Evolutionary conservation across 352 stramenopile species (phyloP), one percentile per base, ranked within the genome.

Genomic region (Pythium brassicae): DNA sequence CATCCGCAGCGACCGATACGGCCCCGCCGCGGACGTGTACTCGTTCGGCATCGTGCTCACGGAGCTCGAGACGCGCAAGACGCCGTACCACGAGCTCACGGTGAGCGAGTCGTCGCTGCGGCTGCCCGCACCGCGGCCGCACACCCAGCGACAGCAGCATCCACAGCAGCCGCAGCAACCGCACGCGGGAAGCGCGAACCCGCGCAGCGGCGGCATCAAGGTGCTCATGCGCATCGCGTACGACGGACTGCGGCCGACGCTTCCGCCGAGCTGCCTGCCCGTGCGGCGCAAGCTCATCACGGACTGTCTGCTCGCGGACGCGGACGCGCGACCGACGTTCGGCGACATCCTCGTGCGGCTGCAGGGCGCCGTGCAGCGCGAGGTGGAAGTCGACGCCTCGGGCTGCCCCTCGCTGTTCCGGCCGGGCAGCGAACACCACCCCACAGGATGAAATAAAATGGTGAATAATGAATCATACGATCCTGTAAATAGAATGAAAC

Each of bases 1-100:
- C 50, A 95, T 95, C 50, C 82, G 86, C 20, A 93, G 86, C 46
- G 86, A 95, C 53, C 73, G 74, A 2, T 95, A 95, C 58, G 84
- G 82, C 1, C 74, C 81, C 1, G 72, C 75, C 9, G 86, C 86
- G 22, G 86, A 95, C 44, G 75, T 95, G n/a, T 95, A 91, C 59
- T 95, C 86, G 37, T 95, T 95, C 39, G 86, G 83, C 20, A 95
- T 95, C 42, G 84, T 95, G 51, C 69, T 95, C 19, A 95, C 86
- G 0, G 83, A 94, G 53, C 78, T 95, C 22, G 83, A 95, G 58
- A 90, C 86, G 4, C 79, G 84, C 26, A 71, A 79, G 27, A 94
- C 82, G 49, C 86, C 86, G 42, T 95, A 95, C 53, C 71, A 94
- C 51, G 86, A 95, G 35, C 68, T 77, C 23, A 69, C 77, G 4